Percentiles rank a stretch among this genome's conserved stretches.
These are phyloP conservation scores for Arxiozyma heterogenica DNA, from an alignment of 1,139 yeast species.

Conservation along the genomic window DNA sequence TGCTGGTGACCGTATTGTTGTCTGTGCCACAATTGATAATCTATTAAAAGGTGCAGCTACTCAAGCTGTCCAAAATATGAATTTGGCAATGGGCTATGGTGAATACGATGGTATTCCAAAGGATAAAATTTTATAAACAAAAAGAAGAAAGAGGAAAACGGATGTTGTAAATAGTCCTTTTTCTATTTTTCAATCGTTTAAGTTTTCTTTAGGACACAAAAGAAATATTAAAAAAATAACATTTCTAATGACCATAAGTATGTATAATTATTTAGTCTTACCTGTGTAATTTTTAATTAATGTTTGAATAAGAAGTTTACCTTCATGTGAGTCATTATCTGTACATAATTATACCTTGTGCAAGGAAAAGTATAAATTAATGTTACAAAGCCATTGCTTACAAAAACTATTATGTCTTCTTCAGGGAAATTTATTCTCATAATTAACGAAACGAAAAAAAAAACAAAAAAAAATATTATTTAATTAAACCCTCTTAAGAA, in stretches of 20 bases:
- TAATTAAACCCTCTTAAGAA: not conserved
- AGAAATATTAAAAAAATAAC: too few relatives aligned
- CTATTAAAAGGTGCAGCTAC: slow-evolving; percentile 97
- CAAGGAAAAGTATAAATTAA: not conserved
- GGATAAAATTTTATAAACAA: slow-evolving; percentile 21
- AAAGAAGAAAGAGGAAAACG: too few relatives aligned
- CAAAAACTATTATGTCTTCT: not conserved
- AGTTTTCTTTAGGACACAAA: not conserved
- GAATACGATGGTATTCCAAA: slow-evolving; percentile 92
- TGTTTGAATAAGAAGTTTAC: not conserved
- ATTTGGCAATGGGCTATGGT: slow-evolving; percentile 78
- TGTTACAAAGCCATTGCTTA: not conserved
- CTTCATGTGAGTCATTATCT: not conserved
- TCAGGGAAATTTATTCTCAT: not conserved
- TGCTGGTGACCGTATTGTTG: slow-evolving; percentile 80
- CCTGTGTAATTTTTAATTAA: not conserved
- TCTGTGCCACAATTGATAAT: slow-evolving; percentile 92
- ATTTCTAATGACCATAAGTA: not conserved
- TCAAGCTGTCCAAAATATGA: slow-evolving; percentile 92
- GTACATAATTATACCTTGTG: not conserved
- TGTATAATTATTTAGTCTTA: not conserved
- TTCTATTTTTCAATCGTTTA: not conserved
- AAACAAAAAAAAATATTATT: too few relatives aligned
- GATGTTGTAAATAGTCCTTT: not conserved
- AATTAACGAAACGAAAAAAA: not conserved